Base-by-base conservation (phyloP, 108 stramenopile species). In the Nitzschia sp. region DNA sequence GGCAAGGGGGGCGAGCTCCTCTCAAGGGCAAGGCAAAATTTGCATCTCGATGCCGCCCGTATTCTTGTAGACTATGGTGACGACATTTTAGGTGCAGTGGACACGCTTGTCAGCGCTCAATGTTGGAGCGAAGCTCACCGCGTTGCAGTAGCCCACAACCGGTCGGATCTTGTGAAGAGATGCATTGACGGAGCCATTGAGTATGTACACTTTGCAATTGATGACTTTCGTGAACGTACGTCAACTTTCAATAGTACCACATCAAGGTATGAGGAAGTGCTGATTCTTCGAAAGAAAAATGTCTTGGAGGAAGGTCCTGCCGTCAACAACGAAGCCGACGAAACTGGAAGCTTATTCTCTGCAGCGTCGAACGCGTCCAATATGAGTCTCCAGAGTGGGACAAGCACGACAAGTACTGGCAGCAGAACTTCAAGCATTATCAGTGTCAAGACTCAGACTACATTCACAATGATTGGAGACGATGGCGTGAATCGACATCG, bases 1-100 rank as follows among this genome's bases (percentile, higher is more conserved):
- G 29, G 33, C 32, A 38, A 68, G 1, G 13, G 46, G 29, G 21
- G 19, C 1, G 29, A 45, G 3, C 30, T 48, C 56, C 23, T 64
- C 33, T n/a, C 59, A 15, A 48, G 48, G n/a, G 17, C 71, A 33
- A 79, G 79, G 34, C 75, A 66, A 57, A 59, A 86, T 46, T 53
- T 57, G 9, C 79, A 78, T 72, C 58, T 76, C 1, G 77, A 78
- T 67, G 94, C 89, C 51, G 91, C 94, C 33, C 75, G 82, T 11
- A 86, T 95, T 46, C 73, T 92, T 47, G 63, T 89, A 18, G 91
- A 95, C 62, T 95, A 95, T 53, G 82, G 82, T 28, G 65, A 83
- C 27, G 91, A 95, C 59, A 46, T 82, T 48, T 35, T 75, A 6
- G 81, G 80, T 53, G 87, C 91, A 11, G 75, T 92, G 11, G 94